phyloP scores from a whole-genome alignment of 2,329 filamentous ascomycete species.

The Exophiala phaeomuriformis region DNA sequence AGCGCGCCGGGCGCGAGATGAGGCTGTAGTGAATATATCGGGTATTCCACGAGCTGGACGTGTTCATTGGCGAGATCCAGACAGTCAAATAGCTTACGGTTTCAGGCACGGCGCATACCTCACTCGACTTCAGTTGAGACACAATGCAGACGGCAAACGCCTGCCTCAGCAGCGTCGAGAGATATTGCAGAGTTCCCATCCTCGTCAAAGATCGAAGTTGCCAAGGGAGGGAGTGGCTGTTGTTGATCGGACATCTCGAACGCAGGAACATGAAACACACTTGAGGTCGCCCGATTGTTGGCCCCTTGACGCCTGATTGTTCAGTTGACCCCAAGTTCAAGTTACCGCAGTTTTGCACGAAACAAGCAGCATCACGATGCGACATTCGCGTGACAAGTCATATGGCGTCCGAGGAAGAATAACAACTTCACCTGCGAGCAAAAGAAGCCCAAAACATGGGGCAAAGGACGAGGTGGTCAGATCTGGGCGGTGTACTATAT shows the following conservation, averaged over 20 bases:
- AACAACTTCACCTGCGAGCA: no score
- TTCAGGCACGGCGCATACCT: slow-evolving; percentile 9
- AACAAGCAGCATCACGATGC: background rate
- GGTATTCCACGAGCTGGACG: slow-evolving; percentile 10
- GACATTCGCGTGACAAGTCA: no score
- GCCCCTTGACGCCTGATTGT: slow-evolving; percentile 9
- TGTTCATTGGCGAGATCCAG: slow-evolving; percentile 19
- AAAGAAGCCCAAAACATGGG: no score
- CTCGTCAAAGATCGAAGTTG: slow-evolving; percentile 14
- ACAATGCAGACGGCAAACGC: background rate
- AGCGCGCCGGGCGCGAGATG: slow-evolving; percentile 17
- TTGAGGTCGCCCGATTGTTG: slow-evolving; percentile 11
- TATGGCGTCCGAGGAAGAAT: no score
- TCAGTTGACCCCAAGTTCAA: no score
- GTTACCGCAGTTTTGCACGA: slow-evolving; percentile 2
- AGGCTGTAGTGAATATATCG: slow-evolving; percentile 19
- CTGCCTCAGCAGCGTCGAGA: slow-evolving; percentile 8
- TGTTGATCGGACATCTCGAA: slow-evolving; percentile 7
- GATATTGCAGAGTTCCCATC: slow-evolving; percentile 1
- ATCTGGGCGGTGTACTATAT: no score
- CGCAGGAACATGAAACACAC: slow-evolving; percentile 17
- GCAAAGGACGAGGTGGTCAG: no score
- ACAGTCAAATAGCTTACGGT: slow-evolving; percentile 10
- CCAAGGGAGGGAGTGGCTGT: slow-evolving; percentile 22
- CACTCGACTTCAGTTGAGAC: slow-evolving; percentile 5